These are phyloP conservation scores for Pythium graminicola DNA, from an alignment of 352 stramenopile genomes.

Conservation along the genomic window DNA sequence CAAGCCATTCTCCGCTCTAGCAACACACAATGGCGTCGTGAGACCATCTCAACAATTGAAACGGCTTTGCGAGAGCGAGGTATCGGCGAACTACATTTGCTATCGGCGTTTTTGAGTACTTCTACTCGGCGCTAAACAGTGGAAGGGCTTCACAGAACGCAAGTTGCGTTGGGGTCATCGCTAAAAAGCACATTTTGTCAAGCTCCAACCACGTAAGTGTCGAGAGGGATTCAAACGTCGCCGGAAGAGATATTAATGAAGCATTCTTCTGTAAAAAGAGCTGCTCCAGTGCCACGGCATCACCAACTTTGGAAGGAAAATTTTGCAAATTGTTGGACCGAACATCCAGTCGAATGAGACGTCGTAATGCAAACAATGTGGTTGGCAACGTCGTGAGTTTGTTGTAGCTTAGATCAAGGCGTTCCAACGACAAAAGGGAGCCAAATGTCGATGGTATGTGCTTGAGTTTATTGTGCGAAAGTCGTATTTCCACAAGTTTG, in stretches of 20 bases:
- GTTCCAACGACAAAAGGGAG: slow-evolving; percentile 23
- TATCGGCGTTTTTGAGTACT: neutral
- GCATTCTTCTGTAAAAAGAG: slow-evolving; percentile 38
- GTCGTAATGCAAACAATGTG: slow-evolving; percentile 19
- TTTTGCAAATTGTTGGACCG: slow-evolving; percentile 29
- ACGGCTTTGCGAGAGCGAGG: slow-evolving; percentile 8
- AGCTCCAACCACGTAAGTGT: slow-evolving; percentile 33
- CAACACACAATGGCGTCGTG: too few relatives aligned
- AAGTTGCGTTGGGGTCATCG: slow-evolving; percentile 26
- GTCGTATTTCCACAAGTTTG: slow-evolving; percentile 34
- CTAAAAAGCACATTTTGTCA: slow-evolving; percentile 49
- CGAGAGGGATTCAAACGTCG: slow-evolving; percentile 19
- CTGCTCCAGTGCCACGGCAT: slow-evolving; percentile 23
- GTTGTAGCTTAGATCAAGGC: slow-evolving; percentile 44
- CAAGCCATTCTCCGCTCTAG: too few relatives aligned
- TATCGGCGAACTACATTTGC: neutral
- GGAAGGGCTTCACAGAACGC: slow-evolving; percentile 32
- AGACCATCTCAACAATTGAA: slow-evolving; percentile 28
- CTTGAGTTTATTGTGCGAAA: slow-evolving; percentile 38
- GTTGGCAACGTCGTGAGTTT: slow-evolving; percentile 28
- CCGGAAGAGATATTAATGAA: slow-evolving; percentile 25
- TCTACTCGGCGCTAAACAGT: slow-evolving; percentile 37
- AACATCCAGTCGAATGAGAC: slow-evolving; percentile 27
- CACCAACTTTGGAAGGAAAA: slow-evolving; percentile 27
- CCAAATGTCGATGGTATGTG: slow-evolving; percentile 24